Percentiles rank a stretch among this genome's conserved stretches.
Evolutionary conservation across 208 protist genomes (phyloP).

Genomic region (Leishmania braziliensis): DNA sequence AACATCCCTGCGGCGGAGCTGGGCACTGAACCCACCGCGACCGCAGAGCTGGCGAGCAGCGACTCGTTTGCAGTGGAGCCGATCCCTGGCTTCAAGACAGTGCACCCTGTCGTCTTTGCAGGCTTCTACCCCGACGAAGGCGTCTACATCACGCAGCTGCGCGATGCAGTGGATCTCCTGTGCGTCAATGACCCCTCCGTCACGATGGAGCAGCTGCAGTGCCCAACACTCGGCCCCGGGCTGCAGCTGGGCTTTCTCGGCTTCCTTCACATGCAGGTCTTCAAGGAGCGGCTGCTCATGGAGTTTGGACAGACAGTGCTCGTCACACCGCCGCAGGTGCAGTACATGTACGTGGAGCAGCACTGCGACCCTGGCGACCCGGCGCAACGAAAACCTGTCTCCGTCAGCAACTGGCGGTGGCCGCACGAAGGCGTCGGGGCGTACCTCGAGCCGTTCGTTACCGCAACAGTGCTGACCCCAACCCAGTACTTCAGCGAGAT

Average conservation of each 20-base stretch:
- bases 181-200: slow-evolving; percentile 96
- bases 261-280: slow-evolving; percentile 98
- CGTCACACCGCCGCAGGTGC: slow-evolving; percentile 94
- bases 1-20: background rate
- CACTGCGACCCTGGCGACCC: slow-evolving; percentile 35
- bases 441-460: slow-evolving; percentile 93
- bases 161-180: slow-evolving; percentile 91
- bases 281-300: slow-evolving; percentile 93
- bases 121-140: slow-evolving; percentile 95
- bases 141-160: slow-evolving; percentile 84
- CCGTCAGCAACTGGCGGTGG: slow-evolving; percentile 84
- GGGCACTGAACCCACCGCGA: background rate
- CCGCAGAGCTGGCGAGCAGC: background rate
- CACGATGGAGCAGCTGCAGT: slow-evolving; percentile 80
- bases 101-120: slow-evolving; percentile 95
- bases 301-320: slow-evolving; percentile 94
- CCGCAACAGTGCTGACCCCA: slow-evolving; percentile 90
- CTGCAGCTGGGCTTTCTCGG: slow-evolving; percentile 98
- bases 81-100: slow-evolving; percentile 71
- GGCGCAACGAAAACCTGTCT: slow-evolving; percentile 43
- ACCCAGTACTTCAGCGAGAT: slow-evolving; percentile 88
- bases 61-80: slow-evolving; percentile 28
- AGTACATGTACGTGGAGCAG: slow-evolving; percentile 79
- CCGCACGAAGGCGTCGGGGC: slow-evolving; percentile 77
- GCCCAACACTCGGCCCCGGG: slow-evolving; percentile 89